These are phyloP conservation scores for Catenaria anguillulae DNA, from an alignment of 371 early-diverging fungal genomes.

Conservation along the genomic window DNA sequence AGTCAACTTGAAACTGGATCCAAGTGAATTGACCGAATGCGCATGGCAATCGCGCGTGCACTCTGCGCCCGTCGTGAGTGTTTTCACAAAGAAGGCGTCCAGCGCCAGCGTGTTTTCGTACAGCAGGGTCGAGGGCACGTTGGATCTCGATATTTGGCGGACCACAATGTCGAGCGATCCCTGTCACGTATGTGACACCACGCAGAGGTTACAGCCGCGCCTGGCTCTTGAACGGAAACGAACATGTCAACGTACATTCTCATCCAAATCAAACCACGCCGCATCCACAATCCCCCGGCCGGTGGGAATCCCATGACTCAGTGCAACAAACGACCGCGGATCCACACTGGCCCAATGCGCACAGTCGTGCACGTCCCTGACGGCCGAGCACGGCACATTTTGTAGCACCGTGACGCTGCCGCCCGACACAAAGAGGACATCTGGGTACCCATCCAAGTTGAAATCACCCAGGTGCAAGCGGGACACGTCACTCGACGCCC, in stretches of 20 bases:
- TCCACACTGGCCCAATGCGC: too few species aligned
- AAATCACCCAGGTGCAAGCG: slow-evolving; percentile 49
- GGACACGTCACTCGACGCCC: not conserved
- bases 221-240: too few species aligned
- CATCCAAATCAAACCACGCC: slow-evolving; percentile 70
- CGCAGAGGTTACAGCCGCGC: too few species aligned
- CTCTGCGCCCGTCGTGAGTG: slow-evolving; percentile 34
- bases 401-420: not conserved
- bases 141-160: slow-evolving; percentile 12
- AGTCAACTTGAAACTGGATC: slow-evolving; percentile 68
- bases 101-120: slow-evolving; percentile 70
- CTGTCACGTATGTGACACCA: too few species aligned
- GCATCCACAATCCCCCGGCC: slow-evolving; percentile 40
- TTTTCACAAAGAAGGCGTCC: slow-evolving; percentile 87
- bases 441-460: slow-evolving; percentile 84
- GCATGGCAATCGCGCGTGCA: slow-evolving; percentile 21
- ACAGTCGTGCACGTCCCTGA: too few species aligned
- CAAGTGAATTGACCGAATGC: slow-evolving; percentile 66
- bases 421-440: slow-evolving; percentile 46
- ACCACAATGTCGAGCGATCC: slow-evolving; percentile 75
- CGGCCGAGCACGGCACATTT: not conserved
- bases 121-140: slow-evolving; percentile 21
- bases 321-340: too few species aligned
- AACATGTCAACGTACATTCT: slow-evolving; percentile 61
- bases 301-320: slow-evolving; percentile 29